These are phyloP conservation scores for Fusarium floridanum DNA, from an alignment of 2,329 filamentous ascomycete genomes.

Conservation along the genomic window DNA sequence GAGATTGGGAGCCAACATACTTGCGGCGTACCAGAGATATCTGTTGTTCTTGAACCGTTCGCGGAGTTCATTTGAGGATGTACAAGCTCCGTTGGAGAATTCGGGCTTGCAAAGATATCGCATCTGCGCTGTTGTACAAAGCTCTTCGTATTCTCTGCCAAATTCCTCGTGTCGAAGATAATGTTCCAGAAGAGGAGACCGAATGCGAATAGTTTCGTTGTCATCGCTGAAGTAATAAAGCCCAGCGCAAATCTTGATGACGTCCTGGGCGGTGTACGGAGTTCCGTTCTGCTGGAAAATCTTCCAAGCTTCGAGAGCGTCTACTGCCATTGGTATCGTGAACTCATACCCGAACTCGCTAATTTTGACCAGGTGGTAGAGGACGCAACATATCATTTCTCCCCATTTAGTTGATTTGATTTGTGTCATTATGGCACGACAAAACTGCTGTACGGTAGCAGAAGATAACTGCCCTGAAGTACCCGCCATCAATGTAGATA, in stretches of 20 bases:
- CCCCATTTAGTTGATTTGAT: not conserved
- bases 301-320: not conserved
- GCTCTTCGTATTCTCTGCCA: not conserved
- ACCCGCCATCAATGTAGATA: not conserved
- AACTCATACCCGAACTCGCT: not conserved
- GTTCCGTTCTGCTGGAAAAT: not conserved
- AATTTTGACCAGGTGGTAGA: not conserved
- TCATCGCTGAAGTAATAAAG: not conserved
- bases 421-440: not conserved
- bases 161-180: not conserved
- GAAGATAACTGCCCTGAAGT: not conserved
- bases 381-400: not conserved
- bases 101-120: not conserved
- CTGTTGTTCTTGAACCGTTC: not conserved
- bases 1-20: not conserved
- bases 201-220: not conserved
- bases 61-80: not conserved
- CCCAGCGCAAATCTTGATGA: not conserved
- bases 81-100: not conserved
- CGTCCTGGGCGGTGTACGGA: not conserved
- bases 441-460: not conserved
- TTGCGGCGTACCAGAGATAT: conserved; percentile 15
- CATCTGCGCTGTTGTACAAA: not conserved
- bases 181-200: not conserved
- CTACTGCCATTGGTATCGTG: not conserved